Percentiles rank a stretch among this genome's conserved stretches.
Conservation (phyloP, 352 stramenopile species). For the Phytophthora pisi region DNA sequence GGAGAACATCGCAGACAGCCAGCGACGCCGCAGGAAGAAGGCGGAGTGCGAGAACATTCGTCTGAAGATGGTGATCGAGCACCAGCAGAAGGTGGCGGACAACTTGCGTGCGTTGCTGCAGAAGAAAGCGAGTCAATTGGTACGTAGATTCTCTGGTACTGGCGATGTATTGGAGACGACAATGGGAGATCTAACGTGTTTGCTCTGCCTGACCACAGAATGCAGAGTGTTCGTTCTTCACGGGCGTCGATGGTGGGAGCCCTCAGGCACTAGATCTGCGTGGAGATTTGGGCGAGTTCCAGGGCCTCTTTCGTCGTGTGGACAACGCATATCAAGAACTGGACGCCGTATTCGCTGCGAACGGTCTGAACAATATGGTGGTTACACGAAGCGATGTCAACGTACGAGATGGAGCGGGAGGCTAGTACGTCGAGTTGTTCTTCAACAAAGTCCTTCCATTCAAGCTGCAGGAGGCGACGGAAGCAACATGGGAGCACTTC, state of each 20-base stretch:
- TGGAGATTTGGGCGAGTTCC: conserved; percentile 30
- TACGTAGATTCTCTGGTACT: not conserved
- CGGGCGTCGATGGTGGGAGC: conserved; percentile 11
- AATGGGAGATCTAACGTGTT: not conserved
- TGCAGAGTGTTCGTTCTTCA: conserved; percentile 28
- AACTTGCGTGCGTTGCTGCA: conserved; percentile 20
- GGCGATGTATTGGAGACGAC: not conserved
- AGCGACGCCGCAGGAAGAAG: conserved; percentile 36
- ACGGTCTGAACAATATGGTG: conserved; percentile 32
- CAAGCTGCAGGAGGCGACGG: conserved; percentile 32
- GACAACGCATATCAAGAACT: conserved; percentile 36
- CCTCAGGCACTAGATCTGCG: conserved; percentile 16
- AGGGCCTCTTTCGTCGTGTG: conserved; percentile 29
- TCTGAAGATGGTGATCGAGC: conserved; percentile 46
- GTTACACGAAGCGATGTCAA: conserved; percentile 34
- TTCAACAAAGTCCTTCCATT: conserved; percentile 52
- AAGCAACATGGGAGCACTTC: conserved; percentile 44
- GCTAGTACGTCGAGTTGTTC: conserved; percentile 42
- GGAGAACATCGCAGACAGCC: conserved; percentile 33
- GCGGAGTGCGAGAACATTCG: conserved; percentile 47
- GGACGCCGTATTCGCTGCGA: conserved; percentile 30
- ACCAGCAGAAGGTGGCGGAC: conserved; percentile 28
- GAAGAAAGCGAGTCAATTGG: conserved; percentile 27
- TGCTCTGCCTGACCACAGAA: not conserved
- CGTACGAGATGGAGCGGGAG: conserved; percentile 30